A percentile compares a stretch with the other conserved stretches of the same genome.
phyloP scores from a whole-genome alignment of 176 grass and related monocot species.

The Zizania latifolia region DNA sequence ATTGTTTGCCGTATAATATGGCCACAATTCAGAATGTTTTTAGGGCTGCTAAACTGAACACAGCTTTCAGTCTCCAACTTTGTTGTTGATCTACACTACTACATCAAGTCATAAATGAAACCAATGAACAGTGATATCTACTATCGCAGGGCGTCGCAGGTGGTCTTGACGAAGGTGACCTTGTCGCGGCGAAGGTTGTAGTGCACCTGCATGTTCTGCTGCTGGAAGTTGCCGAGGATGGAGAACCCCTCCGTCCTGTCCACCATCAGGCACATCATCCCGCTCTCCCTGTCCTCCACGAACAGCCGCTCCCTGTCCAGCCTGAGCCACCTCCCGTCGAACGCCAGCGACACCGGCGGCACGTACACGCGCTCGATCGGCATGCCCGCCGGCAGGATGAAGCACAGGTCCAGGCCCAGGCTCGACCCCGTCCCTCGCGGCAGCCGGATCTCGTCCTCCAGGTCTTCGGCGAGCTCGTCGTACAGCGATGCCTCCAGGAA shows the following conservation, averaged over 20 bases:
- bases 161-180: slow-evolving; percentile 45
- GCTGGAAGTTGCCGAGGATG: slow-evolving; percentile 64
- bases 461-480: slow-evolving; percentile 36
- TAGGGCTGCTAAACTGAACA: too few relatives aligned
- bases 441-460: slow-evolving; percentile 51
- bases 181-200: slow-evolving; percentile 38
- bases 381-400: slow-evolving; percentile 38
- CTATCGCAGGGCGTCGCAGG: slow-evolving; percentile 18
- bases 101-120: background rate
- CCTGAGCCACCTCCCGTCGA: slow-evolving; percentile 39
- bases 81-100: background rate
- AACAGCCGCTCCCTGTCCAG: slow-evolving; percentile 44
- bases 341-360: slow-evolving; percentile 39
- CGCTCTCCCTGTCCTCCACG: slow-evolving; percentile 29
- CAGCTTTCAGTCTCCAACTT: background rate
- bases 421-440: slow-evolving; percentile 33
- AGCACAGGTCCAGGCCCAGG: slow-evolving; percentile 58
- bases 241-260: slow-evolving; percentile 36
- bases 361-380: slow-evolving; percentile 42
- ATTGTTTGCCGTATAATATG: background rate
- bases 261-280: slow-evolving; percentile 55
- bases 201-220: slow-evolving; percentile 53
- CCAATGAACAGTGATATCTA: too few relatives aligned
- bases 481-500: slow-evolving; percentile 49
- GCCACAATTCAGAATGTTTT: background rate